Evolutionary conservation across 1,284 basidiomycete genomes (phyloP), one percentile per base, ranked within the genome.

Genomic region (Moesziomyces antarcticus): DNA sequence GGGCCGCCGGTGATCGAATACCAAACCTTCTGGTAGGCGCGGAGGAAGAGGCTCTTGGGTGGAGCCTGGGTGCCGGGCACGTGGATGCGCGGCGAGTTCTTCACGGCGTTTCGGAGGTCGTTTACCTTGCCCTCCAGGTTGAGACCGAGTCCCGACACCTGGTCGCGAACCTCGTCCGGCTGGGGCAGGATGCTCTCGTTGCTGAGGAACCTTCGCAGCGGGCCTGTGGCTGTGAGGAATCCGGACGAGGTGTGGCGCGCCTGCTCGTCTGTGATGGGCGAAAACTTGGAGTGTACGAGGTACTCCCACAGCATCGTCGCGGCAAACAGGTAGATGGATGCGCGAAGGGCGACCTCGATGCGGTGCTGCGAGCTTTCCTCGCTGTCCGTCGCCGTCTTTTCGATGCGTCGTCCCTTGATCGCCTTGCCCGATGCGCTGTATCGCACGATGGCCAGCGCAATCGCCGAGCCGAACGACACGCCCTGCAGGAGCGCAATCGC

Each of bases 231-330:
- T 0, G 71, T 73, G 6, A 69, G 40, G 49, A 73, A 62, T 10
- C 71, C 66, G 1, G 57, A 61, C 5, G 57, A 55, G 13, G 61
- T 69, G 5, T 62, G 35, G 9, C 58, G 20, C 1, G 71, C 61
- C 11, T 64, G 42, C n/a, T 69, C 45, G 40, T 57, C 54, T 5
- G 55, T 41, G 21, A 69, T 56, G 21, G 71, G 71, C 4, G 61
- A 65, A 52, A 65, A 73, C 18, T 69, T 65, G 33, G 65, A 69
- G 49, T 73, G 71, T 5, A 69, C 62, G 9, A 73, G 62, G 42
- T 73, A 73, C 37, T 73, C 71, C 65, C 71, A 73, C 18, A 65
- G 22, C 20, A 73, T 64, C n/a, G 61, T 53, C 1, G 18, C 71
- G 0, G 50, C 10, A 37, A 73, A 69, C 40, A 69, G 18, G 47